These are phyloP conservation scores for Vicia sativa DNA, from an alignment of 306 rosid species.

Conservation along the genomic window DNA sequence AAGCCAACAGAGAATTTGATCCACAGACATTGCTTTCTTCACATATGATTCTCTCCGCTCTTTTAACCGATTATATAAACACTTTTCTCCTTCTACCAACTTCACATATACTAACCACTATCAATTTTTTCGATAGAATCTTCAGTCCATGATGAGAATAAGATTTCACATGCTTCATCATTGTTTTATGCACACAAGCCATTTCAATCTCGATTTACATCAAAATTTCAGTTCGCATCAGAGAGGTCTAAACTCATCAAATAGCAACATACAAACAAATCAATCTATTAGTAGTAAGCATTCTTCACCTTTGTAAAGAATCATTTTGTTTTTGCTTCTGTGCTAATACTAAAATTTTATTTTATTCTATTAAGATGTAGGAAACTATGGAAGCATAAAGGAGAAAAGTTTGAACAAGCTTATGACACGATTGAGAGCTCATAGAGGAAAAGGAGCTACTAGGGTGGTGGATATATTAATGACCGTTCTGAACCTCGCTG, in stretches of 20 bases:
- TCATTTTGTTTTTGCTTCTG: background rate
- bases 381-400: slow-evolving; percentile 11
- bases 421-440: background rate
- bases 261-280: background rate
- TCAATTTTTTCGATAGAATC: background rate
- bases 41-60: background rate
- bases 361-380: background rate
- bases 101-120: background rate
- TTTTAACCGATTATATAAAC: slow-evolving; percentile 8
- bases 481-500: background rate
- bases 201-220: slow-evolving; percentile 10
- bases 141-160: background rate
- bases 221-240: slow-evolving; percentile 14
- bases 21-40: background rate
- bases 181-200: slow-evolving; percentile 13
- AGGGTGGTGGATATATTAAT: slow-evolving; percentile 1
- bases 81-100: background rate
- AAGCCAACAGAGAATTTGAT: slow-evolving; percentile 23
- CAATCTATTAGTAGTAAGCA: slow-evolving; percentile 10
- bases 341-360: background rate
- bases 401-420: background rate
- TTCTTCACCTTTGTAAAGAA: background rate
- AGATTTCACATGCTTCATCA: slow-evolving; percentile 12
- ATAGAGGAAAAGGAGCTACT: slow-evolving; percentile 11
- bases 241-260: slow-evolving; percentile 4